Conservation (phyloP, 169 alveolate genomes). For the Plasmodium billcollinsi region DNA sequence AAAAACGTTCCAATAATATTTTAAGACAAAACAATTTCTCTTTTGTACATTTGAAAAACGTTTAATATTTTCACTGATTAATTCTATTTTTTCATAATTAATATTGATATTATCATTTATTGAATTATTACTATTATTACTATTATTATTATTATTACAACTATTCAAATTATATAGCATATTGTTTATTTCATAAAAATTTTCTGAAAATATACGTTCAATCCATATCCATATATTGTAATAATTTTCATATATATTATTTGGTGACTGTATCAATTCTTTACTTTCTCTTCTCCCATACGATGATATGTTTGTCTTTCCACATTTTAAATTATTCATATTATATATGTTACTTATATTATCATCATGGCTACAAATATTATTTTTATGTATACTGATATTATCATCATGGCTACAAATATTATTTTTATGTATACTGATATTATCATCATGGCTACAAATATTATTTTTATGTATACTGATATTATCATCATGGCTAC, state of each 20-base stretch:
- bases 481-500: not conserved
- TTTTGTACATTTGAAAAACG: conserved; percentile 54
- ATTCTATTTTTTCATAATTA: conserved; percentile 50
- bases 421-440: not conserved
- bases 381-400: not conserved
- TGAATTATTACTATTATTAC: conserved; percentile 1
- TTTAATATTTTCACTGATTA: conserved; percentile 53
- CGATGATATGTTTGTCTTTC: no score
- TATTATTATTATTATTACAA: not conserved
- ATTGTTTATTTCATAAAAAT: conserved; percentile 54
- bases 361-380: not conserved
- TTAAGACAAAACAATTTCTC: conserved; percentile 34
- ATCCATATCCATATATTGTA: conserved; percentile 74
- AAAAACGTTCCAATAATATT: conserved; percentile 46
- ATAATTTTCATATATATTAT: conserved; percentile 47
- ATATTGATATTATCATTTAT: conserved; percentile 4
- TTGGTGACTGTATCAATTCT: conserved; percentile 12
- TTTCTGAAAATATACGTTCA: conserved; percentile 46
- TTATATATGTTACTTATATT: not conserved
- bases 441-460: not conserved
- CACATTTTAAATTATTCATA: no score
- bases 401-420: not conserved
- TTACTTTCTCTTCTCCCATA: not conserved
- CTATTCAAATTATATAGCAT: conserved; percentile 12
- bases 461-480: not conserved